Conservation (phyloP, 192 early-diverging fungal genomes). For the Fimicolochytrium jonesii region DNA sequence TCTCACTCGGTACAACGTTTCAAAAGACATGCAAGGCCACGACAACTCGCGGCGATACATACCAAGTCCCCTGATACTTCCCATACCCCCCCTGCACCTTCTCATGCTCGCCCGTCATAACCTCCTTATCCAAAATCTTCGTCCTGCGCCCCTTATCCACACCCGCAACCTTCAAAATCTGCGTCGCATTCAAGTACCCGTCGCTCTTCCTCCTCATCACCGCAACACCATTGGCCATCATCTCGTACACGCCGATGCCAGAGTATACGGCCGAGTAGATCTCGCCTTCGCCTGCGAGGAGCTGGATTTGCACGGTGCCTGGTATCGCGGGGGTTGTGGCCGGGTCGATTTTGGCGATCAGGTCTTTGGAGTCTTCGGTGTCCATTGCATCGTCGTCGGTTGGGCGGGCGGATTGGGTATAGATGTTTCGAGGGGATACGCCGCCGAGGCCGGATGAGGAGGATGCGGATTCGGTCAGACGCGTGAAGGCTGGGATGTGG, state of each 20-base stretch:
- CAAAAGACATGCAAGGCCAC: too few relatives aligned
- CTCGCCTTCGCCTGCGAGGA: slow-evolving; percentile 4
- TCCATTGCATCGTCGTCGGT: not conserved
- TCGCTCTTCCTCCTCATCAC: slow-evolving; percentile 77
- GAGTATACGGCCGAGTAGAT: slow-evolving; percentile 92
- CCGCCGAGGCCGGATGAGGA: not conserved
- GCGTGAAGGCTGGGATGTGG: not conserved
- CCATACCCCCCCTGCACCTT: slow-evolving; percentile 99
- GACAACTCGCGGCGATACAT: too few relatives aligned
- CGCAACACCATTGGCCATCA: slow-evolving; percentile 69
- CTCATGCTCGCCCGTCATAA: slow-evolving; percentile 82
- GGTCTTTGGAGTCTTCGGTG: not conserved
- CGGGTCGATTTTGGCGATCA: not conserved
- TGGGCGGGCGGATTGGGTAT: slow-evolving; percentile 2
- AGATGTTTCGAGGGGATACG: slow-evolving; percentile 22
- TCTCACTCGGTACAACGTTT: too few relatives aligned
- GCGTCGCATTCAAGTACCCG: slow-evolving; percentile 94
- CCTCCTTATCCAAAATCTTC: slow-evolving; percentile 89
- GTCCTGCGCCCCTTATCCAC: slow-evolving; percentile 91
- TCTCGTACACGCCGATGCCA: slow-evolving; percentile 92
- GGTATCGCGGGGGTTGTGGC: not conserved
- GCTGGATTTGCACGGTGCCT: not conserved
- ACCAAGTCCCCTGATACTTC: slow-evolving; percentile 94
- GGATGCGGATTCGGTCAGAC: not conserved
- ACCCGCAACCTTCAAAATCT: slow-evolving; percentile 95